Evolutionary conservation across 257 asterid species (phyloP), one percentile per base, ranked within the genome.

Genomic region (Solanum pinnatisectum): DNA sequence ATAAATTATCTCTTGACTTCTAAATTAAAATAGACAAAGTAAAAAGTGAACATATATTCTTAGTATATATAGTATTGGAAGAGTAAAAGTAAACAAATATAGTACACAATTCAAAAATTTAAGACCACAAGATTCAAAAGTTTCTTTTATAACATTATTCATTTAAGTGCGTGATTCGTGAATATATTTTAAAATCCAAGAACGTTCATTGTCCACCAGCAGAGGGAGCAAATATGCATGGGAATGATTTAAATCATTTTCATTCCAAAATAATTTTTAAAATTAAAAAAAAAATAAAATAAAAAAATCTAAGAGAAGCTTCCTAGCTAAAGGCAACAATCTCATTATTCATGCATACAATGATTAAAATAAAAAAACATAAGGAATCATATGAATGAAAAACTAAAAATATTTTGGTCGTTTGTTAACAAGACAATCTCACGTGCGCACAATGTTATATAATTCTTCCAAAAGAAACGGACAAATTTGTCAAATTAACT

Each of bases 371-470:
- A n/a, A 78, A 52, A 77, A 78, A 40, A 7, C 32, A 63, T 63
- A 63, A 63, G 25, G 56, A 78, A 11, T 40, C 63, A 42, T 40
- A 25, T 40, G 63, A 78, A 25, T 40, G 84, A 40, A 78, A 40
- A n/a, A 40, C 60, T n/a, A 36, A 68, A 84, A 84, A 60, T 18
- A 25, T 12, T 23, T n/a, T 88, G 88, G 90, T 87, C 49, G 85
- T 81, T 79, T 83, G 90, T 84, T 89, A 36, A 63, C 23, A 32
- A 33, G 87, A 85, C 90, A 84, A 36, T 30, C 87, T 67, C 91
- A 60, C 88, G 90, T 89, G 90, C 82, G 27, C 39, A 30, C 27
- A 60, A 59, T 63, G 39, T 59, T 15, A 36, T 63, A 40, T 14
- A 42, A 16, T 78, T 78, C n/a, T 40, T 36, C 77, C 10, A 12